Conservation (phyloP, 768 basidiomycete genomes). For the Mycena maculata region DNA sequence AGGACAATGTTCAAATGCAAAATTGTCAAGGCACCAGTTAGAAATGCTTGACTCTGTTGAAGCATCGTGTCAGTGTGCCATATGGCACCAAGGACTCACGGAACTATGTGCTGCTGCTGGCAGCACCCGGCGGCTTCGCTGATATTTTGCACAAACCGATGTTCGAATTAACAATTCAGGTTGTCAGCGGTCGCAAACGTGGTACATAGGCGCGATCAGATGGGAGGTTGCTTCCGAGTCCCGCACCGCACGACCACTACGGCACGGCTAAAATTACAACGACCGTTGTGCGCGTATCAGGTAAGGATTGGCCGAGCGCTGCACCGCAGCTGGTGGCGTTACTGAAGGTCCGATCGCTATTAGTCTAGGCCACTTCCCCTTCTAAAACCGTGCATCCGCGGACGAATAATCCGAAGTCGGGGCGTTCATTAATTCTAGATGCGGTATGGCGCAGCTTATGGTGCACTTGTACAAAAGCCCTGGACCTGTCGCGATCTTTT, state of each 20-base stretch:
- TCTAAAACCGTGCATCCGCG: constrained; percentile 34
- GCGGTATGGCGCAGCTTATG: constrained; percentile 21
- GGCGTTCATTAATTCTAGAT: constrained; percentile 23
- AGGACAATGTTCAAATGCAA: neutral
- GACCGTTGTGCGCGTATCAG: constrained; percentile 25
- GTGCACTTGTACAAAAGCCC: constrained; percentile 33
- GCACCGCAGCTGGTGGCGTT: constrained; percentile 27
- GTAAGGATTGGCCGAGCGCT: constrained; percentile 25
- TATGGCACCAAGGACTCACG: too few relatives aligned
- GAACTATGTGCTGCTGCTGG: too few relatives aligned
- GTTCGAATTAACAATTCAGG: too few relatives aligned
- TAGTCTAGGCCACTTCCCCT: constrained; percentile 25
- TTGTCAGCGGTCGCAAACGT: too few relatives aligned
- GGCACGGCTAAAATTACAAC: constrained; percentile 8
- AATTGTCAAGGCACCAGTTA: too few relatives aligned
- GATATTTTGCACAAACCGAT: too few relatives aligned
- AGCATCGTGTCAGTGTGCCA: too few relatives aligned
- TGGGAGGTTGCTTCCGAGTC: too few relatives aligned
- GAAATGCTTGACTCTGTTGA: too few relatives aligned
- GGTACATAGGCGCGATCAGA: too few relatives aligned
- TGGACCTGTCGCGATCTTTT: constrained; percentile 18
- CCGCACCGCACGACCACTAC: constrained; percentile 19
- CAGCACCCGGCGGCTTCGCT: too few relatives aligned
- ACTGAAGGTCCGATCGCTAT: constrained; percentile 31
- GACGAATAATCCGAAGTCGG: constrained; percentile 28